These are phyloP conservation scores for Fraxinus albicans DNA, from an alignment of 305 asterid species.

Conservation along the genomic window DNA sequence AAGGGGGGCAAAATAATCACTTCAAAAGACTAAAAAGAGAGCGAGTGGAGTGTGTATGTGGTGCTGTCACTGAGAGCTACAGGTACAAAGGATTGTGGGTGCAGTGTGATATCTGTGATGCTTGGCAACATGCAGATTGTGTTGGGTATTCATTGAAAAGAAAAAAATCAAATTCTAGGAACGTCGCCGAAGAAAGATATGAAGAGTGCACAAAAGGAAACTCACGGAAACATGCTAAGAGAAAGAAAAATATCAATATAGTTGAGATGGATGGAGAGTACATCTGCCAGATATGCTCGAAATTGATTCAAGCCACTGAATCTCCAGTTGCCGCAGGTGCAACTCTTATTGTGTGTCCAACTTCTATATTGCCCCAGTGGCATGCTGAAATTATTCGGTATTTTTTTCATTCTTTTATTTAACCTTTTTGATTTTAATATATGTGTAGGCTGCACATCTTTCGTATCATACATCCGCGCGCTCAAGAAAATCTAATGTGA, in stretches of 20 bases:
- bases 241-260: slow-evolving; percentile 45
- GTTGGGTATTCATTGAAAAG: slow-evolving; percentile 74
- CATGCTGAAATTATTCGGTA: slow-evolving; percentile 97
- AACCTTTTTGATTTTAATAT: slow-evolving; percentile 11
- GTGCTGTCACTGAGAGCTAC: slow-evolving; percentile 86
- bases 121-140: slow-evolving; percentile 98
- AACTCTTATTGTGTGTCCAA: slow-evolving; percentile 97
- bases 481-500: not conserved
- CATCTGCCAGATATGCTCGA: slow-evolving; percentile 75
- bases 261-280: slow-evolving; percentile 63
- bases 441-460: slow-evolving; percentile 13
- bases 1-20: slow-evolving; percentile 39
- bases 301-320: slow-evolving; percentile 78
- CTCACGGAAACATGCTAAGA: slow-evolving; percentile 41
- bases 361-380: slow-evolving; percentile 98
- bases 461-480: not conserved
- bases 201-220: slow-evolving; percentile 28
- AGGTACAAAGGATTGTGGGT: slow-evolving; percentile 85
- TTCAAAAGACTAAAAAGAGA: slow-evolving; percentile 79
- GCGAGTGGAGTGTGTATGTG: slow-evolving; percentile 93
- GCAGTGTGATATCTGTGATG: slow-evolving; percentile 96
- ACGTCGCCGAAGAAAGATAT: slow-evolving; percentile 30
- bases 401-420: slow-evolving; percentile 26
- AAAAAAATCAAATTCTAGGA: slow-evolving; percentile 38
- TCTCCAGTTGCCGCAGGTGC: slow-evolving; percentile 89